Evolutionary conservation across 768 basidiomycete species (phyloP), one percentile per base, ranked within the genome.

Genomic region (Terana coerulea): DNA sequence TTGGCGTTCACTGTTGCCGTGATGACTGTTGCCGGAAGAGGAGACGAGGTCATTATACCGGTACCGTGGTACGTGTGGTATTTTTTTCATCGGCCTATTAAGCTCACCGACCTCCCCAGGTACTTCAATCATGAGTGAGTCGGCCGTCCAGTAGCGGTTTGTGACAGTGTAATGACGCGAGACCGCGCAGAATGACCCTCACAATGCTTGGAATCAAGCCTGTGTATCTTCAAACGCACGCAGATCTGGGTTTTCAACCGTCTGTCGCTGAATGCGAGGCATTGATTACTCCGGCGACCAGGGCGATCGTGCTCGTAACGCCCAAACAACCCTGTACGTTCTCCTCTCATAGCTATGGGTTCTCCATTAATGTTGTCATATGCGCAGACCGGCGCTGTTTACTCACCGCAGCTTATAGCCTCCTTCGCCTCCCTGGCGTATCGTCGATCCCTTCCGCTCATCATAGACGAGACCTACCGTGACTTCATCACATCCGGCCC

Each of bases 401-500:
- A 91, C 59, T 65, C 84, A 0, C 75, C 79, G 0, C 59, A 65
- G 0, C 72, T 88, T 5, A 65, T 93, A 22, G 64, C 71, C 0
- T 68, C 77, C 4, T 93, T 91, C 57, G 76, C 78, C 2, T 57
- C 69, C 0, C 76, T 93, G 2, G 86, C 89, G 0, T 67, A 61
- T 19, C 68, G 75, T 45, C 64, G 73, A 24, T 70, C 74, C 1
- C 59, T 91, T 15, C 84, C 88, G 0, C 75, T 93, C 21, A 74
- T 93, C 31, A 43, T 95, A n/a, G 91, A 95, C 66, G 90, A 92
- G 68, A 93, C 91, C 1, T 95, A 95, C 66, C 78, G 90, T 11
- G 90, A 93, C 63, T 91, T 93, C 60, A 69, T 84, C 36, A 60
- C 67, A 5, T 60, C 67, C 4, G 59, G 58, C 17, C 67, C 71